A percentile compares a stretch with the other conserved stretches of the same genome.
Conservation (phyloP, 148 eudicot genomes). For the Talinum fruticosum region DNA sequence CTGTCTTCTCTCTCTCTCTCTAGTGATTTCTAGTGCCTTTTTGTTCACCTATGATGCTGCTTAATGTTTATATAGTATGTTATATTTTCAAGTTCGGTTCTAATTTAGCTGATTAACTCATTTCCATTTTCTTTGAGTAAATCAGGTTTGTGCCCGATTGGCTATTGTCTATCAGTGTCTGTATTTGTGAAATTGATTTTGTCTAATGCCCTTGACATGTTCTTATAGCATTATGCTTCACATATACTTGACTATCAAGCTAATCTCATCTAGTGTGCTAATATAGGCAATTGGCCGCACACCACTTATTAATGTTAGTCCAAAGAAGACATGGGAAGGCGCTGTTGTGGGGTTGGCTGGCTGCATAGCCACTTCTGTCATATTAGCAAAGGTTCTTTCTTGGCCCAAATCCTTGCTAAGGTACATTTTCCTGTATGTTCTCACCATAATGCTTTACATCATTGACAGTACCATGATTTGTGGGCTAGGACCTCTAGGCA, state of each 20-base stretch:
- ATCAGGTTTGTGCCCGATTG: too few relatives aligned
- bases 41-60: too few relatives aligned
- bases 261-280: constrained; percentile 7
- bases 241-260: background rate
- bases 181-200: background rate
- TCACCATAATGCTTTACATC: too few relatives aligned
- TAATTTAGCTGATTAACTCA: too few relatives aligned
- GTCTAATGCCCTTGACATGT: background rate
- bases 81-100: too few relatives aligned
- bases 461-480: too few relatives aligned
- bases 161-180: too few relatives aligned
- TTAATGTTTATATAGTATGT: too few relatives aligned
- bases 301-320: constrained; percentile 78
- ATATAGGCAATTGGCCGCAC: constrained; percentile 90
- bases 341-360: constrained; percentile 78
- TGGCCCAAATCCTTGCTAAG: constrained; percentile 78
- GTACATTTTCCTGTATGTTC: constrained; percentile 26
- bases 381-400: constrained; percentile 56
- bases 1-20: too few relatives aligned
- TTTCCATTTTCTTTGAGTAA: too few relatives aligned
- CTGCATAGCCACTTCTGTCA: constrained; percentile 67
- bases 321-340: constrained; percentile 99
- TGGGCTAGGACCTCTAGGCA: too few relatives aligned
- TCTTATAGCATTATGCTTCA: background rate
- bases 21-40: too few relatives aligned